Conservation (phyloP, 2,329 filamentous ascomycete species). For the Botryotinia narcissicola region DNA sequence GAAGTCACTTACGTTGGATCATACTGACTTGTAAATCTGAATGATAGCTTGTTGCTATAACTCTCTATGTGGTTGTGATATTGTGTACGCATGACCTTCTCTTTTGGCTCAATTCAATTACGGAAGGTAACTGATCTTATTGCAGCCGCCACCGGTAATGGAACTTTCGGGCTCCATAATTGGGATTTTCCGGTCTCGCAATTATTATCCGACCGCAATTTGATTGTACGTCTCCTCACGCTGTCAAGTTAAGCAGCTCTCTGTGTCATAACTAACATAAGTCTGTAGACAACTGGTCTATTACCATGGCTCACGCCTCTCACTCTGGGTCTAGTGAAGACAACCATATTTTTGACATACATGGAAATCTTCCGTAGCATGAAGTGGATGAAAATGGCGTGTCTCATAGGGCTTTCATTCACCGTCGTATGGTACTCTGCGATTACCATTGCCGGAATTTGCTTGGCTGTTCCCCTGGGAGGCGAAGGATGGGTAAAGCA, state of each 20-base stretch:
- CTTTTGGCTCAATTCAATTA: not conserved
- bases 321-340: not conserved
- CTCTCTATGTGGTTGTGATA: not conserved
- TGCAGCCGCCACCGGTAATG: not conserved
- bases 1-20: not conserved
- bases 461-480: not conserved
- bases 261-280: not conserved
- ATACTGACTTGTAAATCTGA: not conserved
- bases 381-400: not conserved
- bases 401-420: not conserved
- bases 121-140: not conserved
- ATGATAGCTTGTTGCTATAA: not conserved
- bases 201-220: not conserved
- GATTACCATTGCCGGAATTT: not conserved
- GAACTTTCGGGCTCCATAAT: not conserved
- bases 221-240: not conserved
- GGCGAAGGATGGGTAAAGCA: not conserved
- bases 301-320: not conserved
- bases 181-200: not conserved
- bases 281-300: not conserved
- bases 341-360: not conserved
- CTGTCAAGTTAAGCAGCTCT: not conserved
- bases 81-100: not conserved
- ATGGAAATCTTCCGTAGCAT: not conserved
- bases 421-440: not conserved